Evolutionary conservation across 2,329 filamentous ascomycete genomes (phyloP), one percentile per base, ranked within the genome.

Genomic region (Ciborinia camelliae): DNA sequence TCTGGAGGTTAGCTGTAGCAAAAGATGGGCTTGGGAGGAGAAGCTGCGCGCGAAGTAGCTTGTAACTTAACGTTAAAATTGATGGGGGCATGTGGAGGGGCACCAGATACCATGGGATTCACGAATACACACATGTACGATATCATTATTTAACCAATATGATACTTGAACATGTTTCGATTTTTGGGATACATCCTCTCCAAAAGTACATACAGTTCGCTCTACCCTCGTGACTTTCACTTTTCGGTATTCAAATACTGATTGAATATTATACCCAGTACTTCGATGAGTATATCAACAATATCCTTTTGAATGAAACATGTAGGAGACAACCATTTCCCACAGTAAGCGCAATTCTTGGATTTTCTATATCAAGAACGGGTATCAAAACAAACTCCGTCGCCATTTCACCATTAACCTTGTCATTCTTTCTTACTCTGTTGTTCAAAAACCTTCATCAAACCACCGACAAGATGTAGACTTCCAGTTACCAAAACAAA

Each of bases 401-500:
- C 3, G 10, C 20, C 43, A 26, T 35, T 58, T 10, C 39, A 35
- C 12, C 30, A 23, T 26, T 47, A 20, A 20, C 2, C 10, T 96
- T 90, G 72, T 96, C 78, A 74, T 91, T 95, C 2, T 92, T 92
- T 20, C 91, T 96, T 15, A 91, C 87, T 45, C 14, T 59, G 43
- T n/a, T 28, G 55, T 43, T 70, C 69, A 65, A 96, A 76, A 0
- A 90, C 86, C 75, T 90, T 88, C 61, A 96, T 79, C 53, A 92
- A 80, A 14, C 90, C 90, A 9, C 92, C 92, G 0, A 93, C 91
- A 47, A 97, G 81, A 80, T 96, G 90, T 73, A 96, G 78, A 75
- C 91, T 96, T 2, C 92, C 92, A 18, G 92, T 96, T 12, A 91
- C 87, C 63, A 97, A 78, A 0, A 88, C 85, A 74, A 86, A 84